Evolutionary conservation across 2,329 filamentous ascomycete genomes (phyloP), one percentile per base, ranked within the genome.

Genomic region (Sarocladiaceae sp.): DNA sequence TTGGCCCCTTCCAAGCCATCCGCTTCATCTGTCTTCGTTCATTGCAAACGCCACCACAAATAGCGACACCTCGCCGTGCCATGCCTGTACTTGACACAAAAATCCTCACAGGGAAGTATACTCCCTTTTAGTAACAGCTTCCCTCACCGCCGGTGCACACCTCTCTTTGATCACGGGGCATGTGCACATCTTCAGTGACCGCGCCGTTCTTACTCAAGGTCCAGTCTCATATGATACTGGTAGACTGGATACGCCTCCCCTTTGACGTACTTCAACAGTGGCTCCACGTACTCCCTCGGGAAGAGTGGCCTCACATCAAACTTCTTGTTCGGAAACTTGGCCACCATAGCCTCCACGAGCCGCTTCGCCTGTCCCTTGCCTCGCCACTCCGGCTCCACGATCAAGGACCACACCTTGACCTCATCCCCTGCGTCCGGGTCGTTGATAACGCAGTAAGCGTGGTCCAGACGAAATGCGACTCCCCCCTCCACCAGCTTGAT

Each of bases 371-470:
- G 32, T 2, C 54, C 54, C 26, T 44, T 26, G 4, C 50, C 23
- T 21, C 54, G 45, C 27, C 37, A 45, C n/a, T 48, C 47, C 2
- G 51, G 51, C 16, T 47, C 46, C 2, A 56, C 54, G 29, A 51
- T 48, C 3, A 53, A 24, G 20, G 43, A 41, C 16, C 35, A 40
- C 21, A 56, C 12, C 7, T 23, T 37, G 5, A 54, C 32, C 6
- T 39, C 44, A 15, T 51, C 48, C 15, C 41, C 33, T 6, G 47
- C 45, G 29, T 50, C 48, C 19, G 53, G 53, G 11, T 53, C 39
- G 2, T 47, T 43, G n/a, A 50, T 45, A 20, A 47, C 51, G 40
- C 51, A 54, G 39, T 48, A 50, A 13, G 53, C 54, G 13, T 48
- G 34, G 16, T 46, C 50, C 15, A 51, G 48, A 26, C 33, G 46